Evolutionary conservation across 2,329 filamentous ascomycete species (phyloP).

Genomic region (Fusarium sp.): DNA sequence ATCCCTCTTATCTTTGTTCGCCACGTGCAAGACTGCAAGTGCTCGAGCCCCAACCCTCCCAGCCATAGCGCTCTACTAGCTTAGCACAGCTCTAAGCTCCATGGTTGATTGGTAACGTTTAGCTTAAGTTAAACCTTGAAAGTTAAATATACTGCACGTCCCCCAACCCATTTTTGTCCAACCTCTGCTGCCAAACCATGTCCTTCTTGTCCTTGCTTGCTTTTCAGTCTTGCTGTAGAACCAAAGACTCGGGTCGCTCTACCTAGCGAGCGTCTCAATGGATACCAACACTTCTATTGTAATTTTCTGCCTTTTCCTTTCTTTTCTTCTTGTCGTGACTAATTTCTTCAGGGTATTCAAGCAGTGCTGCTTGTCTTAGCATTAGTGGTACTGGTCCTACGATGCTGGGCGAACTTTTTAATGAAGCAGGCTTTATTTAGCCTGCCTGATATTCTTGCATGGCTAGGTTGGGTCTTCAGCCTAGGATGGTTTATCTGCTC

Average conservation of each 20-base stretch:
- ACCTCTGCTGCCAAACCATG: background rate
- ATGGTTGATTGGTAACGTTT: background rate
- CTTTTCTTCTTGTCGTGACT: background rate
- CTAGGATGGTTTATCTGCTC: conserved; percentile 21
- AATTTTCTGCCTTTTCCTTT: background rate
- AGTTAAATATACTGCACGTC: background rate
- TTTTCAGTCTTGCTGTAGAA: background rate
- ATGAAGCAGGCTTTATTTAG: background rate
- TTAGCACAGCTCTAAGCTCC: background rate
- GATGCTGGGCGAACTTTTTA: background rate
- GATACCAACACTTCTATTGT: background rate
- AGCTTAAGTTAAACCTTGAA: background rate
- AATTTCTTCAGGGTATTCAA: background rate
- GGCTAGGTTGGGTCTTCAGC: conserved; percentile 15
- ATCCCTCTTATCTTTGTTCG: background rate
- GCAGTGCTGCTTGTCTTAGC: conserved; percentile 1
- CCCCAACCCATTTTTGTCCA: background rate
- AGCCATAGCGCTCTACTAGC: background rate
- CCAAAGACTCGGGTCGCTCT: background rate
- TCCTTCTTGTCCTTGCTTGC: background rate
- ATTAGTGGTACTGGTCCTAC: background rate
- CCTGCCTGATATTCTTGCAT: background rate
- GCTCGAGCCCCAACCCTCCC: background rate
- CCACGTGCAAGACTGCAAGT: background rate
- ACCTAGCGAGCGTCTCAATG: background rate